These are phyloP conservation scores for Neofusicoccum ribis DNA, from an alignment of 2,329 filamentous ascomycete genomes.

Conservation along the genomic window DNA sequence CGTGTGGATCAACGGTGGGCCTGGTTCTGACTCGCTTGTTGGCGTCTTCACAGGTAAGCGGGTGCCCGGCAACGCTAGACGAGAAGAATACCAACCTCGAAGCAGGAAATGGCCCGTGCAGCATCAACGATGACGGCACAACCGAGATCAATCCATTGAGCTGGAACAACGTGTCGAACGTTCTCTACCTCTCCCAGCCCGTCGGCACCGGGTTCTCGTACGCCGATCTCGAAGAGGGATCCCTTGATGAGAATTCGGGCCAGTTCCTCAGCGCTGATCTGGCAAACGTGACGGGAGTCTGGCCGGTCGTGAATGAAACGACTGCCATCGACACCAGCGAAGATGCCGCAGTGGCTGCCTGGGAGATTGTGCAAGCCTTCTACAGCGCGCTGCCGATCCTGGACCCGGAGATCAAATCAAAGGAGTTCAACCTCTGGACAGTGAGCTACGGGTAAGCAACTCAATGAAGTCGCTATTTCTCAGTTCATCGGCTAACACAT, in stretches of 20 bases:
- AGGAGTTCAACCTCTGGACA: conserved; percentile 56
- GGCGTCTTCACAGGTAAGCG: conserved; percentile 10
- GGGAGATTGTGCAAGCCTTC: conserved; percentile 39
- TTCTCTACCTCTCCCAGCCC: conserved; percentile 42
- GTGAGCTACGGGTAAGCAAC: conserved; percentile 47
- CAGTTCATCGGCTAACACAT: background rate
- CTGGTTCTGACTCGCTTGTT: conserved; percentile 9
- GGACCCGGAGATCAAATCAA: conserved; percentile 54
- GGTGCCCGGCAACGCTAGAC: conserved; percentile 33
- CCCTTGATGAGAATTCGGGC: background rate
- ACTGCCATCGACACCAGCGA: conserved; percentile 32
- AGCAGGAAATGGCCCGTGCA: conserved; percentile 48
- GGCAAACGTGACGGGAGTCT: conserved; percentile 37
- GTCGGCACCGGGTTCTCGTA: conserved; percentile 44
- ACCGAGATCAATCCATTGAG: conserved; percentile 39
- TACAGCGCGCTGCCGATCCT: conserved; percentile 40
- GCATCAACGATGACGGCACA: conserved; percentile 41
- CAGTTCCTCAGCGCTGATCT: background rate
- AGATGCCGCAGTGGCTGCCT: conserved; percentile 36
- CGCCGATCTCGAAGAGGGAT: conserved; percentile 23
- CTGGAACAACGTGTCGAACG: conserved; percentile 41
- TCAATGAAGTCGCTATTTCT: background rate
- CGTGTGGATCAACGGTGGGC: conserved; percentile 47
- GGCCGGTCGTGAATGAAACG: conserved; percentile 45
- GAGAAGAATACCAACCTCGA: conserved; percentile 53